These are phyloP conservation scores for Aspergillus sp. DNA, from an alignment of 2,329 filamentous ascomycete species.

Conservation along the genomic window DNA sequence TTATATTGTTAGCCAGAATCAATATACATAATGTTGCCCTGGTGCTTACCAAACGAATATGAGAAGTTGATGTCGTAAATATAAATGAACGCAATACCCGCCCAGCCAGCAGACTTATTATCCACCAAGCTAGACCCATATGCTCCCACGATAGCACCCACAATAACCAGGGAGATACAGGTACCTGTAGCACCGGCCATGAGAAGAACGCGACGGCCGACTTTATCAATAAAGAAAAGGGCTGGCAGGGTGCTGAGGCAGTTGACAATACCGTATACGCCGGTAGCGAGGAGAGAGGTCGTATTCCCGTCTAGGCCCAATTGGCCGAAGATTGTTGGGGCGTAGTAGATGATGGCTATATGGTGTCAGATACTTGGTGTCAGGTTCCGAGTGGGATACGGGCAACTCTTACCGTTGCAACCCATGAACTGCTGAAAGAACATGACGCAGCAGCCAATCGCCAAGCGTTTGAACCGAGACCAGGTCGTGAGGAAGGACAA, in stretches of 20 bases:
- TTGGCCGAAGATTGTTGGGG: constrained; percentile 52
- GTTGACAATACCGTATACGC: constrained; percentile 47
- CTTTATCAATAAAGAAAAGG: constrained; percentile 41
- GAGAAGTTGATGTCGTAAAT: constrained; percentile 45
- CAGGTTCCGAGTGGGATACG: background rate
- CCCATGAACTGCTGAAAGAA: constrained; percentile 55
- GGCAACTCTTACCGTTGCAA: constrained; percentile 42
- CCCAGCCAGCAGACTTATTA: constrained; percentile 41
- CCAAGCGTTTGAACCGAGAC: constrained; percentile 42
- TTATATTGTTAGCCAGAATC: constrained; percentile 18
- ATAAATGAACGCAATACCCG: constrained; percentile 44
- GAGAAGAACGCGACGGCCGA: constrained; percentile 39
- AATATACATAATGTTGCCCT: no score
- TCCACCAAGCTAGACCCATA: constrained; percentile 35
- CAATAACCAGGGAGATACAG: constrained; percentile 37
- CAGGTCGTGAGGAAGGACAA: constrained; percentile 40
- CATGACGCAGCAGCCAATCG: constrained; percentile 46
- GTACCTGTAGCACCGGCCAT: constrained; percentile 43
- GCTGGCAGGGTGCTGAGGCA: constrained; percentile 40
- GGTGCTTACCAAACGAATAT: constrained; percentile 40
- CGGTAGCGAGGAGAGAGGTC: constrained; percentile 29
- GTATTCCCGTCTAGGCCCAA: constrained; percentile 47
- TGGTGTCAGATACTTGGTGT: background rate
- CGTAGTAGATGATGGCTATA: constrained; percentile 54
- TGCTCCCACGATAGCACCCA: constrained; percentile 32